Percentiles rank a stretch among this genome's conserved stretches.
phyloP scores from a whole-genome alignment of 352 stramenopile species.

The Phytopythium kandeliae region DNA sequence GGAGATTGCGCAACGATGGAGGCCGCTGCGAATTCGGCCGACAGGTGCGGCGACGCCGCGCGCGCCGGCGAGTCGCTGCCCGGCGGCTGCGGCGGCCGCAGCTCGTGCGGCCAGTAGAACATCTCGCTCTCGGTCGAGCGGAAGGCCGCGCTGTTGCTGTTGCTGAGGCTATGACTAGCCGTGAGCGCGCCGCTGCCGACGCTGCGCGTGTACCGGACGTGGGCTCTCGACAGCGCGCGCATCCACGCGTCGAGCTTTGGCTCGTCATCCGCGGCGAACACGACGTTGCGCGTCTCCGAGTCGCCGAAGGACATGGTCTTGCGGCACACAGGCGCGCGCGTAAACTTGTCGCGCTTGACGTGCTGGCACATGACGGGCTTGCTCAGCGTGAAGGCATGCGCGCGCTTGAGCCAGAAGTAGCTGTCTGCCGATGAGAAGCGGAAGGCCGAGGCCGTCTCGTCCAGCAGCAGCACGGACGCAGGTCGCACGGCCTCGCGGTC shows the following conservation, averaged over 20 bases:
- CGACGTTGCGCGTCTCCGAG: conserved; percentile 24
- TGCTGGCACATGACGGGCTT: conserved; percentile 31
- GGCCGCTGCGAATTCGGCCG: neutral
- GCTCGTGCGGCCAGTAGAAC: conserved; percentile 33
- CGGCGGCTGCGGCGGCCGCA: conserved; percentile 14
- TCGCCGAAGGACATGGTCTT: conserved; percentile 39
- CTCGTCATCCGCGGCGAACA: conserved; percentile 35
- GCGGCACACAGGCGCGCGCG: conserved; percentile 26
- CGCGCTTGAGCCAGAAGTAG: conserved; percentile 29
- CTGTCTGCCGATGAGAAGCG: conserved; percentile 16
- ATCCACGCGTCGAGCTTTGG: conserved; percentile 25
- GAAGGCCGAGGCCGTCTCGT: conserved; percentile 22
- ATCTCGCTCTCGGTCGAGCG: conserved; percentile 10
- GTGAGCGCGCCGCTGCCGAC: conserved; percentile 2
- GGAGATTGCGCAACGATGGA: neutral
- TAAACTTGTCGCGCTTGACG: conserved; percentile 30
- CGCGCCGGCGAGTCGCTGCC: conserved; percentile 6
- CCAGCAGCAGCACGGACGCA: conserved; percentile 26
- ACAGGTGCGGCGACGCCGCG: neutral
- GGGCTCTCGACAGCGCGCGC: conserved; percentile 15
- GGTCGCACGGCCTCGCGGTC: conserved; percentile 20
- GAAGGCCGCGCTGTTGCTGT: conserved; percentile 5
- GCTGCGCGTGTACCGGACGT: conserved; percentile 8
- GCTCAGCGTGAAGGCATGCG: conserved; percentile 35
- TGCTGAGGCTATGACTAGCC: conserved; percentile 7